Percentiles rank a stretch among this genome's conserved stretches.
phyloP scores from a whole-genome alignment of 2,329 filamentous ascomycete species.

The Colletotrichum aenigma region DNA sequence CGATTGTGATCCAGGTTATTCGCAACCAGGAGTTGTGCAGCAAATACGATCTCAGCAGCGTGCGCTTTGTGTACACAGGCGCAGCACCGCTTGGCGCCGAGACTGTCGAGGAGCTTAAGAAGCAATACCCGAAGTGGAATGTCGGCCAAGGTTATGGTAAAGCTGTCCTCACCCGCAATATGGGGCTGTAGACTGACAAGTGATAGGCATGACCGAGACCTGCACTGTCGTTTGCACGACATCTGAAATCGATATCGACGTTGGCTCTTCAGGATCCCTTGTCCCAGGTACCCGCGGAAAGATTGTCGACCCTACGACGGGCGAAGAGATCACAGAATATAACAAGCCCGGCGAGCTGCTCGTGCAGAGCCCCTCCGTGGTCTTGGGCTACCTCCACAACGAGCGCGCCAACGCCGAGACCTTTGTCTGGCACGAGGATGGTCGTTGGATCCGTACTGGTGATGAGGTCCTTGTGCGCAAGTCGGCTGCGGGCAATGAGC shows the following conservation, averaged over 20 bases:
- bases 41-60: constrained; percentile 73
- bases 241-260: constrained; percentile 62
- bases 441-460: constrained; percentile 81
- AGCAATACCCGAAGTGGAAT: constrained; percentile 66
- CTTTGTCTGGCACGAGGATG: constrained; percentile 69
- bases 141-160: constrained; percentile 76
- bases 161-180: background rate
- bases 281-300: constrained; percentile 67
- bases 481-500: constrained; percentile 70
- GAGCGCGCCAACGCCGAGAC: constrained; percentile 82
- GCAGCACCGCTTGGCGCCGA: constrained; percentile 77
- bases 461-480: constrained; percentile 75
- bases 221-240: constrained; percentile 69
- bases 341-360: constrained; percentile 81
- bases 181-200: background rate
- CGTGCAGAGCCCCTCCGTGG: constrained; percentile 77
- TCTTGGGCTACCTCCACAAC: constrained; percentile 87
- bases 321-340: constrained; percentile 70
- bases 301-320: constrained; percentile 66
- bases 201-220: constrained; percentile 72
- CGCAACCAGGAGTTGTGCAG: constrained; percentile 63
- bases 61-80: constrained; percentile 69
- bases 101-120: constrained; percentile 65
- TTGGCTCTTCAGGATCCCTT: constrained; percentile 72
- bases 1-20: constrained; percentile 76